Evolutionary conservation across 1,139 yeast genomes (phyloP), one percentile per base, ranked within the genome.

Genomic region (Zygoascus meyerae): DNA sequence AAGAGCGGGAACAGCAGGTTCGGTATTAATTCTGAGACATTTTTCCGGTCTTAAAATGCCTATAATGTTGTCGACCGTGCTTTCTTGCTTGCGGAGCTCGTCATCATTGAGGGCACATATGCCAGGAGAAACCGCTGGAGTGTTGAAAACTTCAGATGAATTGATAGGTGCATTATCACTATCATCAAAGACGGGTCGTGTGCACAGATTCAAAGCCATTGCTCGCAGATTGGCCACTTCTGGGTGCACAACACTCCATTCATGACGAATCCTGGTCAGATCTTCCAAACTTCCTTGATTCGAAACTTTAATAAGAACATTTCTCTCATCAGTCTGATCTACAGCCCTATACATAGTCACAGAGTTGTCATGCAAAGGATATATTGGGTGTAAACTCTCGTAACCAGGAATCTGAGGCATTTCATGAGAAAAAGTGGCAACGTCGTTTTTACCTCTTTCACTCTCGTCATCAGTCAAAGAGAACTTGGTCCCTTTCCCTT

Each of bases 271-370:
- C n/a, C 63, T 48, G 2, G 61, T 56, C 37, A 60, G 48, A 36
- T 59, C 63, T 39, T 59, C 63, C 6, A 60, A 51, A 9, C 59
- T 53, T 2, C 61, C 61, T 15, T 54, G 50, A 1, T 53, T 52
- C 6, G 63, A 57, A 12, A 55, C 53, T 34, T 57, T 59, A 12
- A 60, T 47, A 11, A 59, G 48, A 7, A 58, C 61, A 1, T 59
- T 55, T 43, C 55, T 48, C 16, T 46, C 51, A 1, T 57, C 50
- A 1, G 47, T 50, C 28, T 37, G 18, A 33, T 51, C 49, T 3
- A 35, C 44, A 8, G 62, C 55, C n/a, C 63, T 46, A 39, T 55
- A 60, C 58, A 60, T 56, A 47, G 56, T 53, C 41, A 58, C 60
- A 26, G 59, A 51, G 44, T 56, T 52, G 42, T 49, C 49, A 38